Evolutionary conservation across 2,329 filamentous ascomycete species (phyloP), one percentile per base, ranked within the genome.

Genomic region (Colletotrichum magnum): DNA sequence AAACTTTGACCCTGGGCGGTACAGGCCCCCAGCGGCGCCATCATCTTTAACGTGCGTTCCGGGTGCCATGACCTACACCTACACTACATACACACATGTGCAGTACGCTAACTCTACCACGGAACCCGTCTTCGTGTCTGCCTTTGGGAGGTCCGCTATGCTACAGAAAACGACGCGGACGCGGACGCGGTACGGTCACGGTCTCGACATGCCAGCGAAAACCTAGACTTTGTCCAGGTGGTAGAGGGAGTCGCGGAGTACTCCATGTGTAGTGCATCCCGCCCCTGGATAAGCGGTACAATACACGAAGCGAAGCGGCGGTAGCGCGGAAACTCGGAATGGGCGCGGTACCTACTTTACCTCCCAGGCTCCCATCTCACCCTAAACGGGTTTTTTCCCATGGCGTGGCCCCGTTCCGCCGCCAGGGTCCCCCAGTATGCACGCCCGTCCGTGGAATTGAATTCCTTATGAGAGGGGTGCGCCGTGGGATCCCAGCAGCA

Each of bases 1-100:
- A 66, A 47, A 56, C 51, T 64, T 43, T 68, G 59, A 54, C 61
- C 15, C 60, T 64, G 60, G 43, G 50, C 65, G 60, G 65, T 58
- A 68, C 60, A 21, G 64, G 21, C 51, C 58, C 64, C 32, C 48
- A 48, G 58, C 58, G 41, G 58, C 64, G 64, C 43, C 45, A 51
- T 56, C 41, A 39, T 48, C 43, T 53, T 53, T 21, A 39, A 47
- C 48, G 39, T 60, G 57, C 48, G 16, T 32, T 36, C 6, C 32
- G 32, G 32, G 32, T 61, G 58, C 58, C 58, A 43, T 60, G 58
- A 28, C 57, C 41, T 41, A 21, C 21, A 24, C 21, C 21, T 24
- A 32, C 50, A 16, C 9, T 36, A 10, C 32, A 36, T 36, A 32
- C 28, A 36, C 32, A 36, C 32, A 24, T 24, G 21, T 24, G 21